Percentiles rank a stretch among this genome's conserved stretches.
Conservation (phyloP, 768 basidiomycete genomes). For the Amanita subjunquillea region DNA sequence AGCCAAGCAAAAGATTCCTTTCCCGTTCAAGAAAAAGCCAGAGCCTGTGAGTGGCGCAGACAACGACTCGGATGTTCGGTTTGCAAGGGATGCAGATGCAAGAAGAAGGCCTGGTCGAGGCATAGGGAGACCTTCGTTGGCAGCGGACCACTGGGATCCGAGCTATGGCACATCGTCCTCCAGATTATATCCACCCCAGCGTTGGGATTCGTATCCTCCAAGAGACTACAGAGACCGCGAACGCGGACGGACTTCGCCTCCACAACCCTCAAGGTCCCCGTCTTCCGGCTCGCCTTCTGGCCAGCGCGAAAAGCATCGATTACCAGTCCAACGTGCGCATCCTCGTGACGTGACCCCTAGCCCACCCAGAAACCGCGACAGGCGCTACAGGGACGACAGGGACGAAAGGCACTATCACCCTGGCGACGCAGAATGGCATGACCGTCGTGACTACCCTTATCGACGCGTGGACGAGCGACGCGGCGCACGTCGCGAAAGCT, state of each 20-base stretch:
- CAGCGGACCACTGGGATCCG: conserved; percentile 30
- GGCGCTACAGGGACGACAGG: conserved; percentile 11
- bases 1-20: conserved; percentile 44
- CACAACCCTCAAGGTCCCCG: conserved; percentile 16
- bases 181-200: conserved; percentile 12
- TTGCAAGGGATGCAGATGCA: conserved; percentile 23
- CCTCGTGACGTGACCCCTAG: conserved; percentile 22
- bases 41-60: conserved; percentile 11
- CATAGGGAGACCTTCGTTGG: not conserved
- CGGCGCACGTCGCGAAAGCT: conserved; percentile 22
- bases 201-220: conserved; percentile 13
- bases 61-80: conserved; percentile 29
- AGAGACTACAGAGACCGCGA: conserved; percentile 16
- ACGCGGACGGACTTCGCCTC: conserved; percentile 14
- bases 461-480: conserved; percentile 22
- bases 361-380: conserved; percentile 14
- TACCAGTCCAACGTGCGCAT: conserved; percentile 25
- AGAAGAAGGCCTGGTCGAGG: conserved; percentile 14
- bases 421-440: conserved; percentile 15
- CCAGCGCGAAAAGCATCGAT: conserved; percentile 26
- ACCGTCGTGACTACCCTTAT: conserved; percentile 16
- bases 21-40: conserved; percentile 62
- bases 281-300: conserved; percentile 16
- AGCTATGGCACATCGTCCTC: conserved; percentile 6
- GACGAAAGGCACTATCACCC: conserved; percentile 11